These are phyloP conservation scores for Scheffersomyces insectosa DNA, from an alignment of 1,139 yeast species.

Conservation along the genomic window DNA sequence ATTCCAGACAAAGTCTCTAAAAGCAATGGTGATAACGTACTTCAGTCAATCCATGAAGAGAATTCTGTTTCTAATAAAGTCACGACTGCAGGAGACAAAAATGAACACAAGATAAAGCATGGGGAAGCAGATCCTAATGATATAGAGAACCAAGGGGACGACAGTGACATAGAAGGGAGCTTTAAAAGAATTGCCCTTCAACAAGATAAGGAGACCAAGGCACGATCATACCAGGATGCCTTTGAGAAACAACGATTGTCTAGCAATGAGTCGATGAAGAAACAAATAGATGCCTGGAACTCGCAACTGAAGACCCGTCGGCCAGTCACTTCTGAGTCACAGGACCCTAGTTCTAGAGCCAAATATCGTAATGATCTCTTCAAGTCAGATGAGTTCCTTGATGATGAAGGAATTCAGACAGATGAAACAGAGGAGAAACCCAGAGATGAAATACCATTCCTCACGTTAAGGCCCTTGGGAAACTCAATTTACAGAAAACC, in stretches of 20 bases:
- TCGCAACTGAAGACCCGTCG: too few relatives aligned
- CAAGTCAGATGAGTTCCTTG: not conserved
- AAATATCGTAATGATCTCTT: not conserved
- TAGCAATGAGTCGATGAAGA: not conserved
- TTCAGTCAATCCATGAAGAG: too few relatives aligned
- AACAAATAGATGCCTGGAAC: not conserved
- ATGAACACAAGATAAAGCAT: too few relatives aligned
- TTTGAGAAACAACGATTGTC: not conserved
- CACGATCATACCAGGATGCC: too few relatives aligned
- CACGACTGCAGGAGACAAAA: too few relatives aligned
- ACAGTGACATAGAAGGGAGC: not conserved
- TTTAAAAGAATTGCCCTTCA: not conserved
- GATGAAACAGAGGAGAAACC: constrained; percentile 1
- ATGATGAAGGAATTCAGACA: too few relatives aligned
- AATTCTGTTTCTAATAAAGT: too few relatives aligned
- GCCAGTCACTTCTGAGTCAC: too few relatives aligned
- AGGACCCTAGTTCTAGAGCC: too few relatives aligned
- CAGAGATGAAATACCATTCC: constrained; percentile 16
- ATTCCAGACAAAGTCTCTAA: not conserved
- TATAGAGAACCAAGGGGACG: not conserved
- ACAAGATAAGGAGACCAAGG: not conserved
- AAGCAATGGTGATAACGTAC: too few relatives aligned
- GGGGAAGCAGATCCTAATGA: not conserved
- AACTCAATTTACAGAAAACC: constrained; percentile 35
- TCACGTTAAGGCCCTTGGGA: constrained; percentile 31